Evolutionary conservation across 345 rosid species (phyloP), one percentile per base, ranked within the genome.

Genomic region (Melaleuca alternifolia): DNA sequence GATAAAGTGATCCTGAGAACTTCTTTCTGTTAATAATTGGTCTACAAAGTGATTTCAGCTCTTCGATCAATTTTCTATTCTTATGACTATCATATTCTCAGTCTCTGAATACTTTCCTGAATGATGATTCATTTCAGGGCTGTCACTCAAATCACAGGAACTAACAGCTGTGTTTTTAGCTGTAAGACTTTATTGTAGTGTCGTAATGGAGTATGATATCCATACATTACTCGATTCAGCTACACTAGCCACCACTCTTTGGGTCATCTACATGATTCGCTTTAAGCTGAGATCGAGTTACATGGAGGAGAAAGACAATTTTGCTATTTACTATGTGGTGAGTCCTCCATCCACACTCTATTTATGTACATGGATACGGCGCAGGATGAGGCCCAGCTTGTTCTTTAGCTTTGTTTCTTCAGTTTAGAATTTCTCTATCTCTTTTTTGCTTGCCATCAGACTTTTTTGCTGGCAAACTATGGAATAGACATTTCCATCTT

Each of bases 121-220:
- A 51, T 37, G 81, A 37, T 20, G 81, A 18, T 71, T 71, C 14
- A 71, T 71, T 89, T 88, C 94, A 97, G 99, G 99, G 85, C 88
- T 97, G 84, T 98, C 99, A 15, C 92, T 98, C 89, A 98, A 95
- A 86, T 93, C 97, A 54, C 99, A 98, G 90, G 99, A 98, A 88
- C 91, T 98, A 82, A 98, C 99, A 23, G 99, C 99, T 24, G 88
- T 98, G 33, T 98, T 98, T 90, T 85, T 98, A 88, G 96, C 97
- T 65, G 96, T 94, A 37, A 95, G 99, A 90, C 87, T 98, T 87
- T 96, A 96, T 89, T 97, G 99, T 71, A 97, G 99, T 91, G 91
- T 97, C 87, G 98, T 96, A n/a, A 98, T 98, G 99, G 99, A 98
- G 88, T 96, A 95, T 90, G 99, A 96, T 91, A 95, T 98, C 86